Evolutionary conservation across 768 basidiomycete species (phyloP), one percentile per base, ranked within the genome.

Genomic region (Daedaleopsis sinensis): DNA sequence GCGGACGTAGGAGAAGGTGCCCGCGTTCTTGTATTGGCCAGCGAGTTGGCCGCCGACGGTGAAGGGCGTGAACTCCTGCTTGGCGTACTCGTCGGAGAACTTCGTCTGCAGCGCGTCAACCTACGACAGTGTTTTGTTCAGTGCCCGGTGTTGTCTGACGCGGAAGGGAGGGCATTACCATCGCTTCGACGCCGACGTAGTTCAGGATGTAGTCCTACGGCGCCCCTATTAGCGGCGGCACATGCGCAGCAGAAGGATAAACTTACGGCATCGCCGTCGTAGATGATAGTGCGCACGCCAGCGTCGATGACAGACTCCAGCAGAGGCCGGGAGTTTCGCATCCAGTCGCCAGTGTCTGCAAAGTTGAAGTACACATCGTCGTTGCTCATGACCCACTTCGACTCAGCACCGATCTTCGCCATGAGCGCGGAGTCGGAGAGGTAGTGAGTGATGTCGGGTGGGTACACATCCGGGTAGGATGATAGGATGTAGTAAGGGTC

Each of bases 271-370:
- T 86, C 84, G 21, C 85, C 85, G 58, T 81, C 82, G 63, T 78
- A 86, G 35, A 86, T 70, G 43, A 84, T 66, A 5, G 82, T 83
- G 52, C 81, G 65, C 39, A 83, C 83, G 9, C 85, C 84, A 52
- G 84, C 77, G 59, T 86, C 77, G 65, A 88, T 84, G n/a, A 87
- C 84, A 10, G 70, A 77, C 70, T 87, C 84, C 21, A 88, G 72
- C 57, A 81, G 62, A 0, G 81, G 82, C 18, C 78, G 62, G 15
- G 74, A 75, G 64, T 73, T 78, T 39, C 72, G 66, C 84, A 87
- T 87, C 84, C 84, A 87, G 64, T 88, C 86, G 18, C 82, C 83
- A 3, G 79, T 81, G 7, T 55, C 55, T 0, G 80, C 77, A 59
- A 85, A 85, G 53, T 82, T 80, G 42, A 59, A 55, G 63, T 82